phyloP scores from a whole-genome alignment of 805 yeast species.

The Saccharomycopsis sp. region DNA sequence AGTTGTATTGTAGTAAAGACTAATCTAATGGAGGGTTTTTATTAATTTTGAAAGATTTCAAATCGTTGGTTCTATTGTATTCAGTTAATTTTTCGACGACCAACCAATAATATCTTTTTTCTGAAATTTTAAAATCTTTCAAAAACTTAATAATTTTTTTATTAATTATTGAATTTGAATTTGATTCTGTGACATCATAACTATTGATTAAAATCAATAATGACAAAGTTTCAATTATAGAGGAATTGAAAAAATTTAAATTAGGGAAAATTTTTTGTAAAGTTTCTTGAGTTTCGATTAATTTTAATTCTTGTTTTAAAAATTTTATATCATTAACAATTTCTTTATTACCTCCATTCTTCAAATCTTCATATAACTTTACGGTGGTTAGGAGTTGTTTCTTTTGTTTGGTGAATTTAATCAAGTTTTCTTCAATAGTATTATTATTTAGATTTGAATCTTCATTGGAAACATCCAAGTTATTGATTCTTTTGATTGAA shows the following conservation, averaged over 20 bases:
- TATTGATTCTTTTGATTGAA: constrained; percentile 3
- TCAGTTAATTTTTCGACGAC: constrained; percentile 39
- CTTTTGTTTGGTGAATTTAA: constrained; percentile 21
- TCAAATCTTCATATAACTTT: constrained; percentile 26
- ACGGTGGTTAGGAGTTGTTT: constrained; percentile 23
- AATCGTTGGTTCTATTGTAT: constrained; percentile 34
- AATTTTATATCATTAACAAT: constrained; percentile 28
- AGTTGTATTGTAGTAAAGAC: no score
- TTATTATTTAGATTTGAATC: no score
- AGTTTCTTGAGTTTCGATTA: constrained; percentile 34
- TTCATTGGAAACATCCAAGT: constrained; percentile 11
- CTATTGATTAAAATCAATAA: constrained; percentile 40
- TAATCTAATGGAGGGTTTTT: no score
- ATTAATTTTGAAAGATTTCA: no score
- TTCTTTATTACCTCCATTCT: constrained; percentile 17
- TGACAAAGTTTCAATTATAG: constrained; percentile 39
- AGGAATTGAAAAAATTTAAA: constrained; percentile 31
- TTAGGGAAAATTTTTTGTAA: constrained; percentile 27
- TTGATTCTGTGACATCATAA: constrained; percentile 17
- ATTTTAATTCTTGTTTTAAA: constrained; percentile 34
- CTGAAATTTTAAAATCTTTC: constrained; percentile 46
- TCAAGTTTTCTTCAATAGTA: no score
- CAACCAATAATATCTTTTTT: constrained; percentile 44
- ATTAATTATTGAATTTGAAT: constrained; percentile 9
- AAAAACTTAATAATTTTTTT: constrained; percentile 37